Evolutionary conservation across 179 eudicot species (phyloP).

Genomic region (Amaranthus tricolor): DNA sequence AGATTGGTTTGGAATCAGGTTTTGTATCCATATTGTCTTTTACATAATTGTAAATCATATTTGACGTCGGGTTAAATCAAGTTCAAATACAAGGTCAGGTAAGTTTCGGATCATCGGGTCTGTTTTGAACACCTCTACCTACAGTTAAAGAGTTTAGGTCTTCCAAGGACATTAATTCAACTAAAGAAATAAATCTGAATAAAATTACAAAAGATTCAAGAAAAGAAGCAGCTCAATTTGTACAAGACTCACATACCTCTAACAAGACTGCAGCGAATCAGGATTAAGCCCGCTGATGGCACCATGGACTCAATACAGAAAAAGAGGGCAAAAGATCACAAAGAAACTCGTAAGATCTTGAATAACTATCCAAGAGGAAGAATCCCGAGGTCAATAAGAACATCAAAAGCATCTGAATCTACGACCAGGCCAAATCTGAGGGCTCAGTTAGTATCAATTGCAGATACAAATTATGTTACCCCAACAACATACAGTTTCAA

Average conservation of each 20-base stretch:
- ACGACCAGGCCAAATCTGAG: slow-evolving; percentile 16
- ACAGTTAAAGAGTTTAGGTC: slow-evolving; percentile 7
- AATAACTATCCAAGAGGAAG: slow-evolving; percentile 20
- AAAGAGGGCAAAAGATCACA: slow-evolving; percentile 19
- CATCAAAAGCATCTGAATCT: slow-evolving; percentile 20
- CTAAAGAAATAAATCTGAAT: slow-evolving; percentile 14
- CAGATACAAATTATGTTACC: too few relatives aligned
- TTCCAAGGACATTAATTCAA: slow-evolving; percentile 12
- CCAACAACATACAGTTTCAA: slow-evolving; percentile 12
- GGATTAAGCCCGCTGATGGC: slow-evolving; percentile 19
- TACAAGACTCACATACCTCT: slow-evolving; percentile 12
- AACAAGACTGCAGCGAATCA: slow-evolving; percentile 19
- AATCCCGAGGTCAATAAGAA: slow-evolving; percentile 22
- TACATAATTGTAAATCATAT: too few relatives aligned
- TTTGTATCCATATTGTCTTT: too few relatives aligned
- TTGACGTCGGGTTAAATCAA: too few relatives aligned
- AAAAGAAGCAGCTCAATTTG: slow-evolving; percentile 5
- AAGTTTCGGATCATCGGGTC: too few relatives aligned
- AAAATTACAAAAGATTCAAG: slow-evolving; percentile 17
- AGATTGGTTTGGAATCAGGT: too few relatives aligned
- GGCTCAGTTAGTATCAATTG: slow-evolving; percentile 9
- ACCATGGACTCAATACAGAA: slow-evolving; percentile 19
- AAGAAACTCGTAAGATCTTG: slow-evolving; percentile 16
- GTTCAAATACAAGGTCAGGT: too few relatives aligned
- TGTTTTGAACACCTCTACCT: background rate